Percentiles rank a stretch among this genome's conserved stretches.
These are phyloP conservation scores for Talaromyces sp. DNA, from an alignment of 2,329 filamentous ascomycete genomes.

Conservation along the genomic window DNA sequence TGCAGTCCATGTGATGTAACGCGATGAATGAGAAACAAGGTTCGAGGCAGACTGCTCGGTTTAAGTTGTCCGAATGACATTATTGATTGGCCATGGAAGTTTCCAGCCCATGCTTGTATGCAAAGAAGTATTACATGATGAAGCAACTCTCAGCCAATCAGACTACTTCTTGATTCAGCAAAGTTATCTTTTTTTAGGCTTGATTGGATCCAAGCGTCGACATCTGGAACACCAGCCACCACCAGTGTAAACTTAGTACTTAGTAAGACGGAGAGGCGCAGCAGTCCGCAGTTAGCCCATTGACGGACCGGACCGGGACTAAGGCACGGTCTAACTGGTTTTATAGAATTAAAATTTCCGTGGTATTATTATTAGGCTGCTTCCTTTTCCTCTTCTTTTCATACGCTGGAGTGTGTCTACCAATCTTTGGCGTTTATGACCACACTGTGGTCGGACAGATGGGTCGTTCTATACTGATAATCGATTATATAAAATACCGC, in stretches of 20 bases:
- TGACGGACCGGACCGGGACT: not conserved
- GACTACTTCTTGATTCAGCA: not conserved
- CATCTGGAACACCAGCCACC: not conserved
- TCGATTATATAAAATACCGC: no score
- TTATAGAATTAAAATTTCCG: no score
- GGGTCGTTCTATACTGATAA: no score
- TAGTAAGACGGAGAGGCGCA: not conserved
- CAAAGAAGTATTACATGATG: not conserved
- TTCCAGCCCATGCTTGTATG: not conserved
- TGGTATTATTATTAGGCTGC: no score
- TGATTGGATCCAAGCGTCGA: not conserved
- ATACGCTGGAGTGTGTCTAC: no score
- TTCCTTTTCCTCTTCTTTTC: no score
- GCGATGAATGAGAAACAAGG: not conserved
- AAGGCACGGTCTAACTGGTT: no score
- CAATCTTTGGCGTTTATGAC: no score
- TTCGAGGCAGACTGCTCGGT: not conserved
- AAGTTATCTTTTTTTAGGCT: not conserved
- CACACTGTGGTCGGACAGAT: no score
- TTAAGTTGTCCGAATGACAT: not conserved
- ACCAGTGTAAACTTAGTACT: no score
- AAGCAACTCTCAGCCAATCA: not conserved
- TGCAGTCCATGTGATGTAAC: not conserved
- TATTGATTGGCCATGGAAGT: not conserved
- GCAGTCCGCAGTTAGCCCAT: not conserved